Conservation (phyloP, 768 basidiomycete species). For the Rhodotorula babjevae region DNA sequence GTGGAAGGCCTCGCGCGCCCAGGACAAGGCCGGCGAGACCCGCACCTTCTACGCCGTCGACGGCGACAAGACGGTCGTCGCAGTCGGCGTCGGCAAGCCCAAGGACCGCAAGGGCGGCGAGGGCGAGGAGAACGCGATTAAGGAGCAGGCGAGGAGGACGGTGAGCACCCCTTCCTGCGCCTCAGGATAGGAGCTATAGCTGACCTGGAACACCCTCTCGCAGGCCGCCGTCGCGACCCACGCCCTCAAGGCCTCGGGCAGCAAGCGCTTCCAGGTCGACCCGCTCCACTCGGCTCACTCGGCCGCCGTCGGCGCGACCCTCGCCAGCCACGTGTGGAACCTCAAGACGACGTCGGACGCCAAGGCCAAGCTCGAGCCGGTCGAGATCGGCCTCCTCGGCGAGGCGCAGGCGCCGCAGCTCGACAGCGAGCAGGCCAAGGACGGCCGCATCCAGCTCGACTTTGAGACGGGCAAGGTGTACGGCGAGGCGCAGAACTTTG, state of each 20-base stretch:
- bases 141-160: slow-evolving; percentile 20
- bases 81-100: slow-evolving; percentile 19
- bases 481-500: slow-evolving; percentile 54
- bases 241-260: slow-evolving; percentile 57
- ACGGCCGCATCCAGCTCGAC: slow-evolving; percentile 49
- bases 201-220: slow-evolving; percentile 54
- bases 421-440: slow-evolving; percentile 55
- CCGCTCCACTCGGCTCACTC: slow-evolving; percentile 46
- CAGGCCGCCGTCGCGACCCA: slow-evolving; percentile 70
- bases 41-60: slow-evolving; percentile 48
- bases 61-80: slow-evolving; percentile 32
- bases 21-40: slow-evolving; percentile 42
- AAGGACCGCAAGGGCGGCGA: slow-evolving; percentile 21
- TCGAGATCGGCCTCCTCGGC: slow-evolving; percentile 57
- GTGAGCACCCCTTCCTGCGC: no score
- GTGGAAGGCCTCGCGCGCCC: slow-evolving; percentile 38
- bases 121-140: slow-evolving; percentile 27
- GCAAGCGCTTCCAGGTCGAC: slow-evolving; percentile 62
- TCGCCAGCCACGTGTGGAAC: slow-evolving; percentile 51
- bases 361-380: slow-evolving; percentile 62
- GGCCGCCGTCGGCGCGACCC: slow-evolving; percentile 69
- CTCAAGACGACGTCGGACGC: slow-evolving; percentile 36
- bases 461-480: slow-evolving; percentile 70
- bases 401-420: slow-evolving; percentile 13
- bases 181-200: no score